Conservation (phyloP, 2,329 filamentous ascomycete genomes). For the Alternaria sp. region DNA sequence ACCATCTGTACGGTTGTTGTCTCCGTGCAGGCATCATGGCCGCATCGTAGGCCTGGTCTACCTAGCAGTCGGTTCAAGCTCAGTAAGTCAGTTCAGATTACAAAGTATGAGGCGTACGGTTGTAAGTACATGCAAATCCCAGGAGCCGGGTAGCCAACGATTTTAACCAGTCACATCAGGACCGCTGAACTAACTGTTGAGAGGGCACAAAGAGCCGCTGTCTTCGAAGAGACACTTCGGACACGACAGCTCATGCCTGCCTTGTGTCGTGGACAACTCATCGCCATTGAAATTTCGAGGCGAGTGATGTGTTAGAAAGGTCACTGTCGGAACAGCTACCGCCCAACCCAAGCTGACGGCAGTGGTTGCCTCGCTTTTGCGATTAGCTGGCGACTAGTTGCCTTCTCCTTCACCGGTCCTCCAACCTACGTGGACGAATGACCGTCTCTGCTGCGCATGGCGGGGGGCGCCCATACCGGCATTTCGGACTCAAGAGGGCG, state of each 20-base stretch:
- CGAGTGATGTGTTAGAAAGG: background rate
- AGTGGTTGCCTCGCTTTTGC: background rate
- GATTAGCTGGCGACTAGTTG: background rate
- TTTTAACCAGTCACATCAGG: background rate
- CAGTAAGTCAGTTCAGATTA: background rate
- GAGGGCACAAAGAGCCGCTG: background rate
- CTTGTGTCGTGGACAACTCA: background rate
- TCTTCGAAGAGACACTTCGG: background rate
- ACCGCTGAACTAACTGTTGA: background rate
- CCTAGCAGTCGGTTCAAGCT: background rate
- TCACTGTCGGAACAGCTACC: background rate
- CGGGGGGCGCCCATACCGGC: background rate
- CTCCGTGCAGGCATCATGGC: background rate
- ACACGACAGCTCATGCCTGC: background rate
- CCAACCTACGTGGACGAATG: background rate
- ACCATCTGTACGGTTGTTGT: background rate
- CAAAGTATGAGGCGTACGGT: background rate
- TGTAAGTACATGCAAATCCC: background rate
- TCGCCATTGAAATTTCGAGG: background rate
- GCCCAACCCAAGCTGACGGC: background rate
- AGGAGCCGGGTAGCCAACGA: background rate
- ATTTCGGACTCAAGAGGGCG: background rate
- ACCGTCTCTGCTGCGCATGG: background rate
- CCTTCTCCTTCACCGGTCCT: conserved; percentile 1
- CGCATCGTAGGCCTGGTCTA: background rate